These are phyloP conservation scores for Suillus subluteus DNA, from an alignment of 768 basidiomycete species.

Conservation along the genomic window DNA sequence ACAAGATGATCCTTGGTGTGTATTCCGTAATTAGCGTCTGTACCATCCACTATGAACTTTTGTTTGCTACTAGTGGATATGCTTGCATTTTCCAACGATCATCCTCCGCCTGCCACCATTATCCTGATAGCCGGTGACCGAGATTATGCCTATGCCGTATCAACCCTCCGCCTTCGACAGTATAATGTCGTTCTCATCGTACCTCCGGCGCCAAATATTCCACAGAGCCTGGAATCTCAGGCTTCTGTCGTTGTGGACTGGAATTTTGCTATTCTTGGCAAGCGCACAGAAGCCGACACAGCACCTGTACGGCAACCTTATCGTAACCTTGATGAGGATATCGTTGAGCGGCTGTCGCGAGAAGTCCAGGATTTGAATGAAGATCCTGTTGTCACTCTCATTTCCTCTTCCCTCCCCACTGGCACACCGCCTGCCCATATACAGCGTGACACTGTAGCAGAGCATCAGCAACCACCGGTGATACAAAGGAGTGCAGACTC, in stretches of 20 bases:
- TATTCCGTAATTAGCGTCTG: constrained; percentile 3
- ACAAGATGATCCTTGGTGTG: constrained; percentile 52
- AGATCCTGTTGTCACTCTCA: constrained; percentile 15
- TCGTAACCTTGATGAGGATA: constrained; percentile 25
- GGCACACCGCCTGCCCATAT: constrained; percentile 3
- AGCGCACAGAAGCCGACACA: constrained; percentile 22
- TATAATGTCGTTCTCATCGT: constrained; percentile 57
- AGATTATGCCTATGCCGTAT: constrained; percentile 66
- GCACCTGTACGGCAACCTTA: constrained; percentile 28
- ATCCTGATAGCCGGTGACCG: constrained; percentile 72
- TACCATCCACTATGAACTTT: constrained; percentile 9
- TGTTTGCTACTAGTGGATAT: constrained; percentile 60
- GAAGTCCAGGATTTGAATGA: constrained; percentile 25
- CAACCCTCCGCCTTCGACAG: constrained; percentile 54
- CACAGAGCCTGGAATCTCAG: constrained; percentile 54
- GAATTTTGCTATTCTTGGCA: constrained; percentile 43
- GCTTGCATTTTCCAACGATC: constrained; percentile 66
- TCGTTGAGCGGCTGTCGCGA: constrained; percentile 23
- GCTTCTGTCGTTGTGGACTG: constrained; percentile 59
- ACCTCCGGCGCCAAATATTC: constrained; percentile 38
- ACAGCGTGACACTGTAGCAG: constrained; percentile 22
- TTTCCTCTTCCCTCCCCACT: constrained; percentile 7
- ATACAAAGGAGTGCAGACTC: constrained; percentile 8
- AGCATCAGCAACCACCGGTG: constrained; percentile 25
- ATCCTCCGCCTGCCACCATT: constrained; percentile 53